A percentile compares a stretch with the other conserved stretches of the same genome.
Evolutionary conservation across 2,329 filamentous ascomycete genomes (phyloP).

Genomic region (Bipolaris gigantea): DNA sequence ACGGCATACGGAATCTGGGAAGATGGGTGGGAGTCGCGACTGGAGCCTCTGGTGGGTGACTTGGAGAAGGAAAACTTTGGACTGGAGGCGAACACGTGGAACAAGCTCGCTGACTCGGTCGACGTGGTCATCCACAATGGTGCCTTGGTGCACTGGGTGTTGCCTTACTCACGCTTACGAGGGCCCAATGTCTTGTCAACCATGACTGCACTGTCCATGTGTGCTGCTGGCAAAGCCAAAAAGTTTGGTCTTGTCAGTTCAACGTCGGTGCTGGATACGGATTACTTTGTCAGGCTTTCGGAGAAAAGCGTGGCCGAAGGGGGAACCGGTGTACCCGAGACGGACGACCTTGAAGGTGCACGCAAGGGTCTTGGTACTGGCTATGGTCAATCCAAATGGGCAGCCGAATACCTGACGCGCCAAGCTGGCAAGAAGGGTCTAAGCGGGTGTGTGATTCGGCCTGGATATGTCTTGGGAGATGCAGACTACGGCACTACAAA

Average conservation of each 20-base stretch:
- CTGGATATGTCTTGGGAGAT: conserved; percentile 84
- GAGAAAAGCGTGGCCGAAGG: conserved; percentile 63
- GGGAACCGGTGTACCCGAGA: conserved; percentile 68
- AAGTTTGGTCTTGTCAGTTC: conserved; percentile 79
- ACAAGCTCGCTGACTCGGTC: conserved; percentile 63
- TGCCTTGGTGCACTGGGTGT: conserved; percentile 72
- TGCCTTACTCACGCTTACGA: conserved; percentile 71
- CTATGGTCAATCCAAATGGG: conserved; percentile 93
- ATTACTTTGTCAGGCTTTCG: conserved; percentile 77
- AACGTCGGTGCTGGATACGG: conserved; percentile 78
- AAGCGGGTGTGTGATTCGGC: conserved; percentile 72
- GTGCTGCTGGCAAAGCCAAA: conserved; percentile 76
- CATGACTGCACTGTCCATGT: conserved; percentile 74
- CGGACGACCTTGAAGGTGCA: conserved; percentile 77
- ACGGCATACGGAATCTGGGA: conserved; percentile 80
- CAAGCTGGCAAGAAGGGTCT: conserved; percentile 80
- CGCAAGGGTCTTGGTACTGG: conserved; percentile 77
- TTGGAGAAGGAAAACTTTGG: conserved; percentile 73
- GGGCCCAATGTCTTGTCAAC: conserved; percentile 80
- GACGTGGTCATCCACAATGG: conserved; percentile 80
- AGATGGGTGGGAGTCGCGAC: conserved; percentile 64
- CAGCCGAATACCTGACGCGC: conserved; percentile 69
- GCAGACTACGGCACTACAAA: conserved; percentile 68
- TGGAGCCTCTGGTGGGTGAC: conserved; percentile 73
- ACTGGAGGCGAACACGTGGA: conserved; percentile 67